These are phyloP conservation scores for Epichloe glyceriae DNA, from an alignment of 2,329 filamentous ascomycete species.

Conservation along the genomic window DNA sequence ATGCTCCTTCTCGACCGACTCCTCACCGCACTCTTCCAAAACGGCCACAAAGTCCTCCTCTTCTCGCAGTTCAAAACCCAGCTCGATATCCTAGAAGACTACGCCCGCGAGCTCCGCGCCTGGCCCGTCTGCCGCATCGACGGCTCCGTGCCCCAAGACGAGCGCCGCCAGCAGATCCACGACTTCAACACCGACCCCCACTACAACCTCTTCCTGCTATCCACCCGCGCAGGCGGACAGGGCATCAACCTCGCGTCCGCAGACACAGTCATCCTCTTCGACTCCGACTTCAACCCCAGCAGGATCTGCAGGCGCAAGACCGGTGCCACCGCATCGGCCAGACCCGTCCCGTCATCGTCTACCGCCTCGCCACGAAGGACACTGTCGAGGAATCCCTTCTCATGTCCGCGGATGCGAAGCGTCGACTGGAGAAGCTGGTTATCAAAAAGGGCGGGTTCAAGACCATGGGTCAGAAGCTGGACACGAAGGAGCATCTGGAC, in stretches of 20 bases:
- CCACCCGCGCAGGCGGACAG: slow-evolving; percentile 83
- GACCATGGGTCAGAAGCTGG: slow-evolving; percentile 50
- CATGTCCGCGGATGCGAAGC: slow-evolving; percentile 80
- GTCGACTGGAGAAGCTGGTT: slow-evolving; percentile 82
- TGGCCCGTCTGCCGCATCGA: slow-evolving; percentile 88
- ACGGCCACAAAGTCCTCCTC: slow-evolving; percentile 81
- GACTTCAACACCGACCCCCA: slow-evolving; percentile 55
- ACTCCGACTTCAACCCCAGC: slow-evolving; percentile 86
- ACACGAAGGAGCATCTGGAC: slow-evolving; percentile 39
- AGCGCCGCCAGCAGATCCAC: slow-evolving; percentile 57
- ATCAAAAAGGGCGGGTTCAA: slow-evolving; percentile 87
- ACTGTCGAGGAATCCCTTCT: slow-evolving; percentile 85
- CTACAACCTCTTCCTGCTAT: slow-evolving; percentile 71
- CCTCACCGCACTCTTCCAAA: slow-evolving; percentile 58
- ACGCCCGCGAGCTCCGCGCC: slow-evolving; percentile 58
- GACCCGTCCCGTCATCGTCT: slow-evolving; percentile 81
- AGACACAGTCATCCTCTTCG: slow-evolving; percentile 86
- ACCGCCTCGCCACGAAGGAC: slow-evolving; percentile 81
- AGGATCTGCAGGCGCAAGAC: slow-evolving; percentile 93
- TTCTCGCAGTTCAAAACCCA: slow-evolving; percentile 96
- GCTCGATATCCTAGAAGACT: slow-evolving; percentile 80
- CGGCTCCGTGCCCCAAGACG: slow-evolving; percentile 65
- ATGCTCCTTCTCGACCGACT: slow-evolving; percentile 89
- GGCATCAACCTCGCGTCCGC: slow-evolving; percentile 89
- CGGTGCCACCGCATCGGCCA: slow-evolving; percentile 92